Base-by-base conservation (phyloP, 345 rosid genomes). In the Lepidium africanum region DNA sequence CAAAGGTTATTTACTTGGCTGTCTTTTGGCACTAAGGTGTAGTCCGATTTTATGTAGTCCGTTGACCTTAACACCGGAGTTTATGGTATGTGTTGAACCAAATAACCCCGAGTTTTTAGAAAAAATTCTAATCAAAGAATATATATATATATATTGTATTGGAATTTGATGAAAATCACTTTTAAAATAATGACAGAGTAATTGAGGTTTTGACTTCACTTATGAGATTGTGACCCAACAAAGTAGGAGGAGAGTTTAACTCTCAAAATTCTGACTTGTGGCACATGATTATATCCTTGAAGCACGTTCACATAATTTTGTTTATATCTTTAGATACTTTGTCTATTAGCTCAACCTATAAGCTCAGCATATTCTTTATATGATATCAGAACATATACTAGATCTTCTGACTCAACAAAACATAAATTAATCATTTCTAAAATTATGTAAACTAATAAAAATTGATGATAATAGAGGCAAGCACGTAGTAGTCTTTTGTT, bases 401-500 rank as follows among this genome's bases (percentile, higher is more conserved):
- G 46, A 72, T 72, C 65, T 72, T 61, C 59, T n/a, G 12, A 35
- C 10, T 63, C 9, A 59, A 45, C 15, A 30, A 15, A 21, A 21
- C 47, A 71, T 46, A 36, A n/a, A 36, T 53, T 12, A 40, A 27
- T 55, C 7, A n/a, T 38, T 55, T 16, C 7, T 9, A 1, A 6
- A 12, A 53, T 6, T 30, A 30, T 30, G 33, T 3, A 30, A 30
- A 30, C 5, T 5, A 27, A 4, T 27, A 46, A 16, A 32, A 13
- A 17, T 17, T 30, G n/a, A 71, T 71, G 43, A 55, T 55, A 65
- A 14, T 56, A 39, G 46, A 65, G 76, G 76, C 53, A 9, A 48
- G 76, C 76, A 72, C 66, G 76, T 72, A 57, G 71, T 65, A 27
- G 33, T 30, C 33, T 30, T 30, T 57, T 48, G 54, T 64, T 39